Base-by-base conservation (phyloP, 192 early-diverging fungal species). In the Backusella tuberculispora region DNA sequence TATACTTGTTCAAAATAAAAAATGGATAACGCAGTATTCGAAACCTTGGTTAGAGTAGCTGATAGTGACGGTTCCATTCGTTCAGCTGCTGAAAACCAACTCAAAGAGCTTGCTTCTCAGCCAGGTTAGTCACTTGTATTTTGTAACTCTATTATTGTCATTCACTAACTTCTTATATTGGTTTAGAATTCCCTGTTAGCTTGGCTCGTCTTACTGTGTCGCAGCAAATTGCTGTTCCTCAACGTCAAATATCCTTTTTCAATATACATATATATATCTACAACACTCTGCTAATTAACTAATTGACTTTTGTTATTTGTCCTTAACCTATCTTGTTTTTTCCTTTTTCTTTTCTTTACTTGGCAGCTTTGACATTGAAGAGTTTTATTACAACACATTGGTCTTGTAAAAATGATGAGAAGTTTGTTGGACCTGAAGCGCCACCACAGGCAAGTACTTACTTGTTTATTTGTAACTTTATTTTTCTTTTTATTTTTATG, bases 1-100 rank as follows among this genome's bases (percentile, higher is more conserved):
- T 56, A 24, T 9, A 24, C 15, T 17, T 50, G 19, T 7, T 19
- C 21, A 60, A 6, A 24, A 53, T 26, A 60, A 60, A 26, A 4
- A 7, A 94, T 95, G 94, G 93, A 94, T 72, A 88, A 86, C 81
- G 83, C 85, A 19, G 88, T 93, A 34, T 93, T 90, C 67, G 89
- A 91, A 74, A 88, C 87, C 6, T 83, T 96, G 21, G 85, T 90
- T 77, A 85, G 86, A 46, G 90, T 90, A 21, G 84, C 95, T 65
- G 89, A 91, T 42, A 84, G 88, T 0, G 91, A 94, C 68, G 75
- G 85, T 19, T 86, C 87, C 56, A 82, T 84, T 41, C 90, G 94
- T 19, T 79, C 84, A 50, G 77, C 87, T 48, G 91, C 93, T 37
- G 95, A 96, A 80, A 73, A 82, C 60, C 81, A 80, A 37, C 83